These are phyloP conservation scores for Uncinocarpus reesii DNA, from an alignment of 2,329 filamentous ascomycete genomes.

Conservation along the genomic window DNA sequence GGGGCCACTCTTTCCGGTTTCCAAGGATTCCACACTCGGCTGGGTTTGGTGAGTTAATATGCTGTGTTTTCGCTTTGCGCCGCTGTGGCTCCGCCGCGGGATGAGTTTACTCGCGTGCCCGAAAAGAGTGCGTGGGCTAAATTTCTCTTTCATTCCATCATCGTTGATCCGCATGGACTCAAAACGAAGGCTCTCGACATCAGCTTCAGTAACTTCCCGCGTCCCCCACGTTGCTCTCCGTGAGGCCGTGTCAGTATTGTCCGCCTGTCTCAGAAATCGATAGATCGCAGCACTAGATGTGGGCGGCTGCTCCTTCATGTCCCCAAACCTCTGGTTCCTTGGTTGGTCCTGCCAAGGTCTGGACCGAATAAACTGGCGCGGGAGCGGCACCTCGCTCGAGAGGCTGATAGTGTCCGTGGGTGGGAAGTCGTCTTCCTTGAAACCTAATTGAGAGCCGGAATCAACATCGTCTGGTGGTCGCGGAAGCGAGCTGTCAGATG, in stretches of 20 bases:
- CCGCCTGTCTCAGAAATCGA: constrained; percentile 41
- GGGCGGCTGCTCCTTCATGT: constrained; percentile 37
- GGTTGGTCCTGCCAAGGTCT: constrained; percentile 41
- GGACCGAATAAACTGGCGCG: constrained; percentile 30
- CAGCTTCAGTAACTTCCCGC: constrained; percentile 41
- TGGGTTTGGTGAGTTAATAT: constrained; percentile 13
- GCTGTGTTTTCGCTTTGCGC: constrained; percentile 37
- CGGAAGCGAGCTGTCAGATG: constrained; percentile 23
- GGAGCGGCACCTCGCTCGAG: constrained; percentile 26
- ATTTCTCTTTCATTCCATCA: constrained; percentile 31
- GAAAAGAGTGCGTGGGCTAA: constrained; percentile 39
- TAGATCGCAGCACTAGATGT: constrained; percentile 48
- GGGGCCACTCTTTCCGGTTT: constrained; percentile 24
- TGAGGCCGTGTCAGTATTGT: constrained; percentile 45
- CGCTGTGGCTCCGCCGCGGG: constrained; percentile 36
- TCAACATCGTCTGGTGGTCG: constrained; percentile 23
- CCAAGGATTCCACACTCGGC: constrained; percentile 22
- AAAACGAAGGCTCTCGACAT: constrained; percentile 35
- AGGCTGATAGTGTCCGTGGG: constrained; percentile 19
- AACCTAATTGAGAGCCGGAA: constrained; percentile 21
- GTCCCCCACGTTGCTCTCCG: constrained; percentile 48
- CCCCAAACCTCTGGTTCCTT: constrained; percentile 23
- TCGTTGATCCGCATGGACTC: constrained; percentile 16
- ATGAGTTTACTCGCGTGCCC: constrained; percentile 30
- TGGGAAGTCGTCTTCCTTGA: constrained; percentile 20